Conservation (phyloP, 768 basidiomycete species). For the Plicaturopsis crispa region DNA sequence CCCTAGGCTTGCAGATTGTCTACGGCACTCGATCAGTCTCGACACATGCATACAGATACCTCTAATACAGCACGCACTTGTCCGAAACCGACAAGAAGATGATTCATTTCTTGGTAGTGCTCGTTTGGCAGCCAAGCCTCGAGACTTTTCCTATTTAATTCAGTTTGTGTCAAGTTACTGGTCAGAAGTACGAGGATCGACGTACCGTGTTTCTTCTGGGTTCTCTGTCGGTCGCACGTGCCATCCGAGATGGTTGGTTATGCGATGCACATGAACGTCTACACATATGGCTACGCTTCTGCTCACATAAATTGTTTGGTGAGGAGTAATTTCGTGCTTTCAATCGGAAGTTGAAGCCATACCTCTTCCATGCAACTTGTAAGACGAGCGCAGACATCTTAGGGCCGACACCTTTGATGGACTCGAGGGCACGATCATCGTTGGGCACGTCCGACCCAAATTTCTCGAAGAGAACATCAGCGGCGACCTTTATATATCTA, state of each 20-base stretch:
- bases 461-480: slow-evolving; percentile 57
- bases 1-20: no score
- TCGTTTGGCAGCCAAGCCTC: slow-evolving; percentile 80
- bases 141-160: slow-evolving; percentile 49
- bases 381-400: slow-evolving; percentile 92
- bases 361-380: slow-evolving; percentile 83
- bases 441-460: slow-evolving; percentile 84
- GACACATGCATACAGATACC: no score
- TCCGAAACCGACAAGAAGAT: slow-evolving; percentile 77
- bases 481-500: slow-evolving; percentile 73
- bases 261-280: slow-evolving; percentile 93
- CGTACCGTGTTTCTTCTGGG: slow-evolving; percentile 82
- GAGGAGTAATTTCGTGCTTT: neutral
- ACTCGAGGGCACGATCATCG: slow-evolving; percentile 82
- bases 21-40: no score
- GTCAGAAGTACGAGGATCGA: neutral
- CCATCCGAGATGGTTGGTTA: slow-evolving; percentile 92
- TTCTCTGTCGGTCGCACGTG: slow-evolving; percentile 78
- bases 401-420: slow-evolving; percentile 86
- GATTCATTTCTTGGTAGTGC: slow-evolving; percentile 70
- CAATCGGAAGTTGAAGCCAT: slow-evolving; percentile 14
- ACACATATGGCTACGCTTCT: slow-evolving; percentile 92
- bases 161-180: neutral
- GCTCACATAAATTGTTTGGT: slow-evolving; percentile 2
- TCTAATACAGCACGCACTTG: slow-evolving; percentile 47